Base-by-base conservation (phyloP, 257 asterid genomes). In the Prunella vulgaris region DNA sequence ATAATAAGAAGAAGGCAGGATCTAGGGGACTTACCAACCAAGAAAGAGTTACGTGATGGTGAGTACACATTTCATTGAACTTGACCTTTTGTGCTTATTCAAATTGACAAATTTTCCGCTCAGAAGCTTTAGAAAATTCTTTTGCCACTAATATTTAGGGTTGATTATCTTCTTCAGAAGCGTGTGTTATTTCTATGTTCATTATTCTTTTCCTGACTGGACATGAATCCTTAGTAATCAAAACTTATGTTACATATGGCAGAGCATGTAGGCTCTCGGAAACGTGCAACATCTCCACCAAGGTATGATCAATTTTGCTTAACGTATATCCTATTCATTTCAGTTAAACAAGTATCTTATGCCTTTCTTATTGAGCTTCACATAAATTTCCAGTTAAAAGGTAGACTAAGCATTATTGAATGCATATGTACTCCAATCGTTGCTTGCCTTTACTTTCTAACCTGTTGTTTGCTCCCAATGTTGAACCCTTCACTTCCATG, bases 1-100 rank as follows among this genome's bases (percentile, higher is more conserved):
- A 86, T 91, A 78, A 79, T 94, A 25, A 81, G 18, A 80, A 91
- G 84, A 80, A 83, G 90, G 74, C 86, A 81, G 72, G 97, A 89
- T 67, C 87, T 86, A 35, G 97, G 88, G 37, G 89, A 79, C 72
- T 10, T 76, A 40, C 86, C 88, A 27, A 67, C 79, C 69, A 86
- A 83, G 77, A 86, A 79, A 70, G 85, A 81, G 76, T 67, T 68
- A 64, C 81, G 48, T 21, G 66, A 72, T 32, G 94, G 97, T 88
- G 81, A 83, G 87, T 74, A 58, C 14, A 59, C 56, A 44, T 15
- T 40, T 33, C 52, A 49, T 56, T 32, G 40, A 54, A 59, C 57
- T 67, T 66, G 35, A 33, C 0, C 52, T 5, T 48, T 17, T 32
- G 37, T 15, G 42, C 20, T 42, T 32, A 53, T 53, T 49, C 49